Percentiles rank a stretch among this genome's conserved stretches.
Evolutionary conservation across 73 alveolate species (phyloP).

Genomic region (Durusdinium trenchii): DNA sequence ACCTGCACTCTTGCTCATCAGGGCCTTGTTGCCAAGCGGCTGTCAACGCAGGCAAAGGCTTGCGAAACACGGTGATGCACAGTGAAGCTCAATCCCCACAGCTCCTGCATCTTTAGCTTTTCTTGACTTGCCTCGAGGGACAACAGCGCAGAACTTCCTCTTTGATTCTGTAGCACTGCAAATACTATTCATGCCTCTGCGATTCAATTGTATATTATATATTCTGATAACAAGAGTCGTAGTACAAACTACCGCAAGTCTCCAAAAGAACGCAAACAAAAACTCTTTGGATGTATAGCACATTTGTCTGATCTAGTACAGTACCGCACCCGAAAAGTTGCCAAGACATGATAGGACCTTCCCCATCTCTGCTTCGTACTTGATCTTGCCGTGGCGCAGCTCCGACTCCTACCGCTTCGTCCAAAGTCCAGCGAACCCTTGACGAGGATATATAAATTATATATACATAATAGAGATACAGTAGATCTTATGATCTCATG

Average conservation of each 20-base stretch:
- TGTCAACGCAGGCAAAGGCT: no score
- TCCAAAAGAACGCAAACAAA: no score
- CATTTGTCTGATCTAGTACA: no score
- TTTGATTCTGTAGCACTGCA: not conserved
- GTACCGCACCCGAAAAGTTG: no score
- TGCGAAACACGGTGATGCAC: not conserved
- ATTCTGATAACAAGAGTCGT: not conserved
- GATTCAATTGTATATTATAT: not conserved
- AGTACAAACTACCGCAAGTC: not conserved
- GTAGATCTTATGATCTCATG: no score
- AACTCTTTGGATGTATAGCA: no score
- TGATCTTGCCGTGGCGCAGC: constrained; percentile 58
- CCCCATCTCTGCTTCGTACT: constrained; percentile 43
- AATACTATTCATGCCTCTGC: not conserved
- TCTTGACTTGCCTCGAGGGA: constrained; percentile 59
- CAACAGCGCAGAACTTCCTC: not conserved
- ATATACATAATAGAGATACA: no score
- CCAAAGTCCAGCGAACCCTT: not conserved
- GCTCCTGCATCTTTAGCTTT: constrained; percentile 79
- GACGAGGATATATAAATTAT: no score
- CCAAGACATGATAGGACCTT: no score
- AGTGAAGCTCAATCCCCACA: not conserved
- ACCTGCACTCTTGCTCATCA: not conserved
- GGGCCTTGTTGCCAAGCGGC: no score
- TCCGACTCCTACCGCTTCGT: constrained; percentile 36